Conservation (phyloP, 2,329 filamentous ascomycete genomes). For the Penicillium sp. region DNA sequence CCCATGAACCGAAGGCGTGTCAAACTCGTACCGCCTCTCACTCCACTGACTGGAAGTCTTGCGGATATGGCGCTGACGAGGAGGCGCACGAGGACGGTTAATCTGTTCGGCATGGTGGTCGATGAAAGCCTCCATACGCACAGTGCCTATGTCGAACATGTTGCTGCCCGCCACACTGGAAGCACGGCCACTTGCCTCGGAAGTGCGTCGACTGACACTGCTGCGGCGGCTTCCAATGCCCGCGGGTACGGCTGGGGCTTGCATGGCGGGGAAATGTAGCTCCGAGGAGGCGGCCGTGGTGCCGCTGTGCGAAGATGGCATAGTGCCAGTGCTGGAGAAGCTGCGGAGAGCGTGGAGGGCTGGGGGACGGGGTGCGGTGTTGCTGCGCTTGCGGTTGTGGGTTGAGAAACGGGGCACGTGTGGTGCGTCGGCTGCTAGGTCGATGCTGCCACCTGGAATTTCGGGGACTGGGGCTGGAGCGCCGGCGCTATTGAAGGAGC, state of each 20-base stretch:
- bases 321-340: slow-evolving; percentile 51
- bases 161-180: slow-evolving; percentile 40
- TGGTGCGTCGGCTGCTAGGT: slow-evolving; percentile 42
- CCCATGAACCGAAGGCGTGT: slow-evolving; percentile 30
- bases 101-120: slow-evolving; percentile 38
- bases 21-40: slow-evolving; percentile 27
- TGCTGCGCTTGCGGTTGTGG: slow-evolving; percentile 80
- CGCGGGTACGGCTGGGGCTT: slow-evolving; percentile 18
- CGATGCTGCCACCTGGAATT: slow-evolving; percentile 20
- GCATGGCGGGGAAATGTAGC: slow-evolving; percentile 38
- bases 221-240: slow-evolving; percentile 31
- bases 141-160: slow-evolving; percentile 83
- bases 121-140: slow-evolving; percentile 97
- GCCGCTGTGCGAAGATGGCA: slow-evolving; percentile 42
- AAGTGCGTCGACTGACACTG: slow-evolving; percentile 46
- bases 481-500: slow-evolving; percentile 28
- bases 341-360: slow-evolving; percentile 60
- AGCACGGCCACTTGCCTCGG: slow-evolving; percentile 41
- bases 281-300: slow-evolving; percentile 55
- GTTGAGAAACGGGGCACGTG: slow-evolving; percentile 45
- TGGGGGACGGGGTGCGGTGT: slow-evolving; percentile 61
- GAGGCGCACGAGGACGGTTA: slow-evolving; percentile 20
- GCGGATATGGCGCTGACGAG: slow-evolving; percentile 20
- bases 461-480: slow-evolving; percentile 30
- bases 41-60: slow-evolving; percentile 31